Conservation (phyloP, 495 filamentous ascomycete genomes). For the Cercophora newfieldiana region DNA sequence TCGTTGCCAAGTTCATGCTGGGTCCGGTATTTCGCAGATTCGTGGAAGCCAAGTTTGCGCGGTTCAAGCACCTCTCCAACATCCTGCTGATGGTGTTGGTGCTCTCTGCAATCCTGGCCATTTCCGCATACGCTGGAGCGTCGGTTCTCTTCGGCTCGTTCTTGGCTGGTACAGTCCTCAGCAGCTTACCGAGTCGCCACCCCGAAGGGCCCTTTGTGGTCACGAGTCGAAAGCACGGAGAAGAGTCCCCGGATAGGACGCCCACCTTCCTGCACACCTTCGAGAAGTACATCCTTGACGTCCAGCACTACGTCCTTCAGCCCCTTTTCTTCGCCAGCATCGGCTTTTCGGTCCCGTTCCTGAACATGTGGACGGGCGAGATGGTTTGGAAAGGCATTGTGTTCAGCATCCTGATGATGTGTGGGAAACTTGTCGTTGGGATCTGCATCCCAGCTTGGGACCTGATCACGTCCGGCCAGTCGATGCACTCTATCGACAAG, state of each 20-base stretch:
- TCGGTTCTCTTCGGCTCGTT: slow-evolving; percentile 72
- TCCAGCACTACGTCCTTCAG: slow-evolving; percentile 57
- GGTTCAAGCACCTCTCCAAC: slow-evolving; percentile 18
- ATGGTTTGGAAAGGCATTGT: slow-evolving; percentile 72
- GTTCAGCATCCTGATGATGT: slow-evolving; percentile 67
- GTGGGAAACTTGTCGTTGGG: slow-evolving; percentile 64
- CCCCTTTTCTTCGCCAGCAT: slow-evolving; percentile 83
- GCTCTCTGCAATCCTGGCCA: slow-evolving; percentile 24
- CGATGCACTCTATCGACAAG: background rate
- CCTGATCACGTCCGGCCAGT: slow-evolving; percentile 5
- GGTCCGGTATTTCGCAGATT: slow-evolving; percentile 23
- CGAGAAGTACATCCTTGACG: slow-evolving; percentile 54
- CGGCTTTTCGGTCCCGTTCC: slow-evolving; percentile 76
- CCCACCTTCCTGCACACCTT: slow-evolving; percentile 49
- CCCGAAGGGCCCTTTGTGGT: background rate
- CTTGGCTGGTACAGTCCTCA: slow-evolving; percentile 60
- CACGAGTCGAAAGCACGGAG: background rate
- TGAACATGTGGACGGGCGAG: slow-evolving; percentile 61
- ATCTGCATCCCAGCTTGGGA: slow-evolving; percentile 56
- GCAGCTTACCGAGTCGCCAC: slow-evolving; percentile 26
- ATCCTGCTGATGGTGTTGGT: slow-evolving; percentile 24
- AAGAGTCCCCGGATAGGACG: slow-evolving; percentile 24
- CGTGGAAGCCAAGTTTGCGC: background rate
- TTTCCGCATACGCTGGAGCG: slow-evolving; percentile 53
- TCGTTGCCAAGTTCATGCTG: slow-evolving; percentile 16